Evolutionary conservation across 306 rosid genomes (phyloP), one percentile per base, ranked within the genome.

Genomic region (Vicia faba): DNA sequence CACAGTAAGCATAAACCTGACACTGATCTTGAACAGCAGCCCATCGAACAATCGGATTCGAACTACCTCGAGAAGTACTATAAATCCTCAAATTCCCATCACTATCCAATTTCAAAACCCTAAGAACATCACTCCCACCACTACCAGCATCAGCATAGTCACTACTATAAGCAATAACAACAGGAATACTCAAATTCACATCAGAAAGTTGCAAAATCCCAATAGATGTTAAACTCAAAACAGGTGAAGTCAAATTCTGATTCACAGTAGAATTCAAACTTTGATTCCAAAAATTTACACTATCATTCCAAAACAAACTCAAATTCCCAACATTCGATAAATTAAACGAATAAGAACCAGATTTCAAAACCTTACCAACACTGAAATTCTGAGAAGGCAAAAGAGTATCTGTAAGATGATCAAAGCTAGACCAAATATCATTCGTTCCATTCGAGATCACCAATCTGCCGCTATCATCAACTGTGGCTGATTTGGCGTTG

Each of bases 11-110:
- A 18, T 38, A 61, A 61, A 61, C 66, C 5, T 38, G 14, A 61
- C 66, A 61, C n/a, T 61, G 66, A 11, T 61, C 66, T 14, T 38
- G 49, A 61, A 61, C 66, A 11, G 66, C 66, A 12, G 66, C 15
- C 66, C 66, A 61, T 61, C 66, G 11, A 40, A 4, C 49, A 38
- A 11, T 19, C 13, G 66, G 66, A 18, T 61, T 38, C 4, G 29
- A 23, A 61, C 66, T 61, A 61, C 66, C 66, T 5, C 4, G 18
- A 38, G 29, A 18, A 61, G 66, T 61, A 14, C 48, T 38, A 61
- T 38, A 61, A 38, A 61, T 61, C 49, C 66, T 61, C 9, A 61
- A 61, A 61, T 61, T 61, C 33, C 66, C 66, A 61, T 61, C 66
- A 19, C 8, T 38, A 38, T 38, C 66, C 8, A 61, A 38, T 18